Evolutionary conservation across 257 asterid genomes (phyloP), one percentile per base, ranked within the genome.

Genomic region (Fraxinus excelsior): DNA sequence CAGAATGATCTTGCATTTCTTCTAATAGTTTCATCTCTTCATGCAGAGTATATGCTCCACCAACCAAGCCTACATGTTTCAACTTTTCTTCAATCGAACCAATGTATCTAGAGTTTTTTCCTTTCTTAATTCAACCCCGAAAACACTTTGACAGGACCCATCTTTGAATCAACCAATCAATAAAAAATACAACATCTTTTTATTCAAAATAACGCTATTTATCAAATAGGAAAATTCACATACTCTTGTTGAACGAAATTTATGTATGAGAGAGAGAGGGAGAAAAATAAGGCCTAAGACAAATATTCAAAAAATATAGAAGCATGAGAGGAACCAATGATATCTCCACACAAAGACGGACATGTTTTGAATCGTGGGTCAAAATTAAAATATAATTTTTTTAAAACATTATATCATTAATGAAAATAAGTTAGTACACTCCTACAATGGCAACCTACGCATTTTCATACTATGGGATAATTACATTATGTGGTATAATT

Each of bases 11-110:
- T 85, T 90, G 94, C 92, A 92, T 91, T 87, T 88, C 97, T 46
- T 88, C 91, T 91, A 92, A 85, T 73, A 92, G 37, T 53, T 87
- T 92, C 94, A 92, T 89, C 82, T 91, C 96, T 77, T 89, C 97
- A 79, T 88, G 86, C 11, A 90, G 80, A 75, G 84, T 62, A 29
- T 29, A 29, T 29, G 32, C 32, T 3, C 32, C 32, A 29, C 32
- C 32, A 29, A 29, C 32, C 32, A 29, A 29, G 32, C 32, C 32
- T 29, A 88, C 94, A 26, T 83, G 76, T 79, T 87, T 92, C 51
- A 78, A 19, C 80, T 82, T 87, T 71, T 88, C 95, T 68, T 87
- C 97, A 79, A 80, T 85, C 73, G 84, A 82, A 79, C 88, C 88
- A 96, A 92, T 92, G 23, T 56, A 29, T 23, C 58, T 66, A 19